A percentile compares a stretch with the other conserved stretches of the same genome.
Conservation (phyloP, 805 yeast species). For the Suhomyces sp. region DNA sequence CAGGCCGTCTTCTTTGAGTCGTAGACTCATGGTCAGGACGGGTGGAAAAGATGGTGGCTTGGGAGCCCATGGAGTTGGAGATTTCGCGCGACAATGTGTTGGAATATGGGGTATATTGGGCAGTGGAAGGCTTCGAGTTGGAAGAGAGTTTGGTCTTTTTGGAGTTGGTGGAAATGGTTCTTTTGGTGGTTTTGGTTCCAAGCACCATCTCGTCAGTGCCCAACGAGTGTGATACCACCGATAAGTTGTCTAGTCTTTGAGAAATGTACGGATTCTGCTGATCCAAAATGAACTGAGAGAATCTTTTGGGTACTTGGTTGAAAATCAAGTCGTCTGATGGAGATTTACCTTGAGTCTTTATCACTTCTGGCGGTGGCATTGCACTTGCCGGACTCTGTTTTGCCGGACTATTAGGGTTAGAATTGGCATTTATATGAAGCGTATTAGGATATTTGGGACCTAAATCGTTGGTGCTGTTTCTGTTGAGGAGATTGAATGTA, state of each 20-base stretch:
- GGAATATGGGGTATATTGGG: conserved; percentile 2
- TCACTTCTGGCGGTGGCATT: not conserved
- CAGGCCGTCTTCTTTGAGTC: not conserved
- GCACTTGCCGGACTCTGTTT: not conserved
- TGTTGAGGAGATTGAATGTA: conserved; percentile 21
- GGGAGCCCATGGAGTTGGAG: conserved; percentile 40
- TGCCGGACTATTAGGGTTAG: not conserved
- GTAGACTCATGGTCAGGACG: conserved; percentile 17
- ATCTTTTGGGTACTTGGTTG: conserved; percentile 40
- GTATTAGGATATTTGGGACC: conserved; percentile 27
- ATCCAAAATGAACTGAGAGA: conserved; percentile 39
- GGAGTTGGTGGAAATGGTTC: conserved; percentile 4
- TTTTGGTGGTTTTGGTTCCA: not conserved
- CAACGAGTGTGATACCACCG: conserved; percentile 12
- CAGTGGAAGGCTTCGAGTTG: conserved; percentile 5
- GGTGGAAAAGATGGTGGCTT: conserved; percentile 45
- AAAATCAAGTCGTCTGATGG: conserved; percentile 10
- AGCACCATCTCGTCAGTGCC: conserved; percentile 6
- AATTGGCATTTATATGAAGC: not conserved
- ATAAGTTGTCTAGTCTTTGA: conserved; percentile 19
- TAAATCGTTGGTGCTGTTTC: conserved; percentile 4
- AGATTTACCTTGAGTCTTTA: not conserved
- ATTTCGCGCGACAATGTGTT: conserved; percentile 20
- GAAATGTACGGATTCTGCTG: conserved; percentile 25
- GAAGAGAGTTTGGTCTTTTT: conserved; percentile 4